phyloP scores from a whole-genome alignment of 2,329 filamentous ascomycete species.

The Zasmidium citrigriseum region DNA sequence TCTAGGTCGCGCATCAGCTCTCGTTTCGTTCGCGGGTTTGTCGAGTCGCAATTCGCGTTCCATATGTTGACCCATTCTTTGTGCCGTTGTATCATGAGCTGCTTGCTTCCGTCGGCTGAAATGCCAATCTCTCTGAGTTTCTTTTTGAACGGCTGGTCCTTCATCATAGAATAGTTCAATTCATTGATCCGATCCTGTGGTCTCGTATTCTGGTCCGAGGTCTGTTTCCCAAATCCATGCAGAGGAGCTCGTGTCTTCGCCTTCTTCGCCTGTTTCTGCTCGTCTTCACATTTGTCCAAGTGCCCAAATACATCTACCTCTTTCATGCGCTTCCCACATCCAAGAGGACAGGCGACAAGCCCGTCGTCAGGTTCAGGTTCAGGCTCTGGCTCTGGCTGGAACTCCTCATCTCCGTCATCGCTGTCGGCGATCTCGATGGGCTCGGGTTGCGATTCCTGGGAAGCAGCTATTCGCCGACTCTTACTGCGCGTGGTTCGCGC shows the following conservation, averaged over 20 bases:
- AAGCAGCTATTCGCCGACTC: constrained; percentile 35
- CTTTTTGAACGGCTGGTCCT: constrained; percentile 73
- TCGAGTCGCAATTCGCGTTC: constrained; percentile 95
- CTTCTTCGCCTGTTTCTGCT: constrained; percentile 31
- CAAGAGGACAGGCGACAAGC: constrained; percentile 77
- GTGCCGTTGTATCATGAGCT: constrained; percentile 75
- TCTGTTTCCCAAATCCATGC: constrained; percentile 14
- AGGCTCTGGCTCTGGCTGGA: constrained; percentile 19
- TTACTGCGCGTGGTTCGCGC: constrained; percentile 41
- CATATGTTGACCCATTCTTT: constrained; percentile 93
- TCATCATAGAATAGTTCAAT: constrained; percentile 85
- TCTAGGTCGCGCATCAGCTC: constrained; percentile 79
- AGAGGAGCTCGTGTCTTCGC: constrained; percentile 23
- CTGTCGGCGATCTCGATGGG: constrained; percentile 39
- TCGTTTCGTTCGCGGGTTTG: constrained; percentile 66
- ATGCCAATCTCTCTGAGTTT: constrained; percentile 82
- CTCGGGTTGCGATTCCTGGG: constrained; percentile 30
- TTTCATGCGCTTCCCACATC: constrained; percentile 78
- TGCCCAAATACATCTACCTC: constrained; percentile 75
- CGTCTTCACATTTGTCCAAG: constrained; percentile 66
- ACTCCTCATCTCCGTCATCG: constrained; percentile 43
- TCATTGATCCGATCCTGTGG: constrained; percentile 69
- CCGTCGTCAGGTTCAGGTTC: constrained; percentile 62
- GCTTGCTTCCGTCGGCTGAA: constrained; percentile 66
- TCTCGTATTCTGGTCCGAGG: constrained; percentile 33